Base-by-base conservation (phyloP, 306 rosid genomes). In the Canavalia gladiata region DNA sequence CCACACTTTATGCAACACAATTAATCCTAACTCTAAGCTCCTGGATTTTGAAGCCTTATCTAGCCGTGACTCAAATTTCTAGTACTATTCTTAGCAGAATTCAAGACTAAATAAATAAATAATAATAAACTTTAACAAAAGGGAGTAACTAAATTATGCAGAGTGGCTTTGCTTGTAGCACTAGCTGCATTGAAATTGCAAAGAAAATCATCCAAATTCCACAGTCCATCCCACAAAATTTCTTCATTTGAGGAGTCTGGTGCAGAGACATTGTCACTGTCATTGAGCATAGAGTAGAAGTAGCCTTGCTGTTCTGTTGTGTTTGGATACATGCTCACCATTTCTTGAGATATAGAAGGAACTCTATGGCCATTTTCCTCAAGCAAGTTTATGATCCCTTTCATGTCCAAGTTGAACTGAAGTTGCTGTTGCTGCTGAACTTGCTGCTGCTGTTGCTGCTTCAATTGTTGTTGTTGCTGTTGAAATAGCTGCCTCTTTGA, bases 191-290 rank as follows among this genome's bases (percentile, higher is more conserved):
- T 84, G 78, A 85, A 84, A 74, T 75, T 87, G 39, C 85, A 87
- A 72, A 90, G 85, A 87, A 87, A 37, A 82, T 90, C 97, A 78
- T 91, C 98, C 89, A 90, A 79, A 79, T 88, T 90, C 98, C 98
- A 94, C 13, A 91, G 13, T 2, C 95, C 94, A 84, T 92, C 97
- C 98, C 94, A 94, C 28, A 92, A 46, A 31, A 49, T 62, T 18
- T 91, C 97, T 54, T 91, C 94, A 4, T 80, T 86, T 66, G 81
- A 76, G 37, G 90, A 81, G 34, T 90, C 97, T 35, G 84, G 84
- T 68, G 81, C 84, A 33, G 89, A 62, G 37, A 42, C 85, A 80
- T 81, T 88, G 37, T 68, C 54, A 77, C 68, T 82, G 70, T 54
- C 83, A 64, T 84, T 86, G 30, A 89, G 75, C 91, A 85, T 79